Evolutionary conservation across 805 yeast genomes (phyloP), one percentile per base, ranked within the genome.

Genomic region (Suhomyces emberorum): DNA sequence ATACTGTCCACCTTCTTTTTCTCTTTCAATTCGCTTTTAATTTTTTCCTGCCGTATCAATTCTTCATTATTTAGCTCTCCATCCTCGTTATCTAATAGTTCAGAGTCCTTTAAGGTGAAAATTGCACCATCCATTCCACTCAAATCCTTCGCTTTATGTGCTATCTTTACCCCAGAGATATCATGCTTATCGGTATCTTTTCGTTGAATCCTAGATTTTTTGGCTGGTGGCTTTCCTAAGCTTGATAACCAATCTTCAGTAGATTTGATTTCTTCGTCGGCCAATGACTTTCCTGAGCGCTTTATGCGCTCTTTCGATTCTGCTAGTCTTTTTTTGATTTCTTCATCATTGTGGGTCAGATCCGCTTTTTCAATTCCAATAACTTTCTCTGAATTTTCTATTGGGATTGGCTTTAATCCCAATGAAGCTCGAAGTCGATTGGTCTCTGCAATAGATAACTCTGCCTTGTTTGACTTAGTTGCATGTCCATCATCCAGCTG

Each of bases 81-180:
- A 4, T 42, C 54, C 16, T 50, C 51, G 6, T 51, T 61, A 12
- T 55, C 72, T 26, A 66, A 44, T 11, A 74, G 42, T 15, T 58
- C 55, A n/a, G 54, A 46, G 44, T 80, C 86, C 32, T 76, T 70
- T 33, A 83, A 60, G 0, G 88, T 83, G 34, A 84, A 59, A 3
- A 82, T 63, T 1, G 66, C 74, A 5, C 68, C 64, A n/a, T 59
- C 70, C 1, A 70, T 45, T 10, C 53, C 49, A 2, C 49, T 45
- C 8, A 79, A 49, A n/a, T 70, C 71, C n/a, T 51, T 50, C 8
- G 61, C 25, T 22, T 58, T 55, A 51, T 79, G 84, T 0, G 69
- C 74, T 3, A 80, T 63, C 26, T 61, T 63, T 11, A 73, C 28
- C 1, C 63, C 66, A 4, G 59, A 49, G 7, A 67, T 44, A 19